Base-by-base conservation (phyloP, 1,284 basidiomycete genomes). In the Cutaneotrichosporon sp. region DNA sequence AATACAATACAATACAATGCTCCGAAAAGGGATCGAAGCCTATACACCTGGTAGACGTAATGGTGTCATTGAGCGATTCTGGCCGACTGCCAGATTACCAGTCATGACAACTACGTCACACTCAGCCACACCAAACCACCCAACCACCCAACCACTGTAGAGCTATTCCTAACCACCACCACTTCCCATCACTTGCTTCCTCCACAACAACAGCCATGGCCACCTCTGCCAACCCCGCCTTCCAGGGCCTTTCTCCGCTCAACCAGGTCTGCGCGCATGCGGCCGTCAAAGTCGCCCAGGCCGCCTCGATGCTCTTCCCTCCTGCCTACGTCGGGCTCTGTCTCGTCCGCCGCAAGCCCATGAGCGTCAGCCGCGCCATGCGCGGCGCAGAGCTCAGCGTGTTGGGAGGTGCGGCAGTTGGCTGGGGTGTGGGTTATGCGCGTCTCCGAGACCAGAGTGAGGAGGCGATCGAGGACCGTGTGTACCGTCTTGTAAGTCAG, bases 401-500 rank as follows among this genome's bases (percentile, higher is more conserved):
- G 5, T 55, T 67, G 5, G 63, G 69, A 1, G 75, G 76, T 30
- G 71, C 66, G 2, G 68, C 59, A 0, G 49, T 69, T 0, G 73
- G 73, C 22, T 69, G 60, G 10, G 73, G 71, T 1, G 46, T 72
- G 40, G 76, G 69, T 0, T 78, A 69, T 31, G 63, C 56, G 1
- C 63, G 71, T 46, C 57, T 75, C 61, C 64, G 59, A 53, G 67
- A 70, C 31, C 69, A 77, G 65, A 63, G 73, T 2, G 60, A 68
- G n/a, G 63, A 59, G 34, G 72, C 71, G 13, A 68, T 79, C 16
- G 65, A 69, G 16, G 74, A 72, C 56, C 65, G 75, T 32, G 59
- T 68, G n/a, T 64, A 63, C 11, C 58, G 73, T n/a, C 63, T 81
- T 56, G 80, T 80, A 62, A 64, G 77, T 77, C 7, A 31, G n/a